Base-by-base conservation (phyloP, 495 filamentous ascomycete species). In the Aspergillus leporis region DNA sequence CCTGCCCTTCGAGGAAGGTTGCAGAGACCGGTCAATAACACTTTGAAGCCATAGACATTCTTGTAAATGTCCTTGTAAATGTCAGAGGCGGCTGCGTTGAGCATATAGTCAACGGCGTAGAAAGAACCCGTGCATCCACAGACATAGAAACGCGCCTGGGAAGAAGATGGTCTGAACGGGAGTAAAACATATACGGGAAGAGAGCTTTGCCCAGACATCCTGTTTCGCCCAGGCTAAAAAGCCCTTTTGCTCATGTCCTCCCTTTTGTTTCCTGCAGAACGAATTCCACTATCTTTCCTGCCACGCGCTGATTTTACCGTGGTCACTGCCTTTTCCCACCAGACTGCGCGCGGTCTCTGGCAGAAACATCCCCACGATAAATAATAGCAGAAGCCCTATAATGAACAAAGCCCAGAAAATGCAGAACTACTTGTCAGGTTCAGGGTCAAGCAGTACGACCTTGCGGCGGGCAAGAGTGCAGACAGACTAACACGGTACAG, bases 71-170 rank as follows among this genome's bases (percentile, higher is more conserved):
- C 16, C 10, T 18, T 30, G 47, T 22, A 50, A 3, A 16, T 50
- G 23, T 28, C n/a, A 2, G 47, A 30, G 4, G 28, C 22, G 12
- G 47, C 28, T 3, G 47, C 47, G 16, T 19, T 6, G 14, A 50
- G 22, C 12, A 50, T 50, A 28, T 50, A 31, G 22, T 30, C 47
- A 10, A 50, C 23, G 47, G 4, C 23, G 14, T 50, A 50, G 47
- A 50, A 50, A 50, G 47, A 50, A 8, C 23, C n/a, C 47, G 30
- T 50, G 23, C 21, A 50, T 50, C 47, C 47, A 50, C 3, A 50
- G 47, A 19, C 47, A 23, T 5, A 50, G 21, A 28, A 50, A 50
- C 1, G 22, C 13, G 8, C 25, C 47, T 25, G 47, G 47, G 21
- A 50, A 28, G 47, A 50, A 50, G 47, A 50, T 50, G 21, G 25